Evolutionary conservation across 1,284 basidiomycete genomes (phyloP).

Genomic region (Microbotryomycetes sp.): DNA sequence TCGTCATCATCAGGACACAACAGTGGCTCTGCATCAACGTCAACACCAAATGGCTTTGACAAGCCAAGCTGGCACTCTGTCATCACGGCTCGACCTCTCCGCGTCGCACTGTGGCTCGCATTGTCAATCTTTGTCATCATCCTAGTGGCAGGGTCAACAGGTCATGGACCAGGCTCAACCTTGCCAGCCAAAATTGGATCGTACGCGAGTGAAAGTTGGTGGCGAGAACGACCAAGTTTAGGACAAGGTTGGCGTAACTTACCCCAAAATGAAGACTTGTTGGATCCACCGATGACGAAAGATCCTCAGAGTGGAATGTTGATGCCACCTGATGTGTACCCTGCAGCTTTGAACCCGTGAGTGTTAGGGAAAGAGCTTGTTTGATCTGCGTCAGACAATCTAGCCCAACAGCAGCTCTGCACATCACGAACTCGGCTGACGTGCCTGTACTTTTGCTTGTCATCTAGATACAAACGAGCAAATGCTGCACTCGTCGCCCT

Average conservation of each 20-base stretch:
- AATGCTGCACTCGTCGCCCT: conserved; percentile 31
- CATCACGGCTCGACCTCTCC: conserved; percentile 1
- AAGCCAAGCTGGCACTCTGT: not conserved
- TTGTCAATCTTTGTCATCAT: not conserved
- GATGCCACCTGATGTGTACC: conserved; percentile 31
- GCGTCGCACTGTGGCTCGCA: not conserved
- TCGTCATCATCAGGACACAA: not conserved
- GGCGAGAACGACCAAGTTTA: not conserved
- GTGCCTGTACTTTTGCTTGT: not conserved
- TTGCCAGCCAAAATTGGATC: not conserved
- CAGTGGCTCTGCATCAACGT: not conserved
- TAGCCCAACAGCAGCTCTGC: too few relatives aligned
- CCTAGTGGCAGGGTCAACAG: not conserved
- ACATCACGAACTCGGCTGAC: too few relatives aligned
- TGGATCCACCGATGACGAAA: conserved; percentile 6
- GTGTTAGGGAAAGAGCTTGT: not conserved
- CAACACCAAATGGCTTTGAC: too few relatives aligned
- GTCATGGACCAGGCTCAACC: not conserved
- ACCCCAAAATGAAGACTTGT: conserved; percentile 14
- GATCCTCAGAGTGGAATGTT: conserved; percentile 9
- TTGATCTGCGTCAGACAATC: too few relatives aligned
- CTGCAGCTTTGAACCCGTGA: conserved; percentile 28
- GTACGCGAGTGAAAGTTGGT: conserved; percentile 2
- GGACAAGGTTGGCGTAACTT: conserved; percentile 1
- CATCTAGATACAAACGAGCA: conserved; percentile 26